Conservation (phyloP, 306 rosid genomes). For the Cicer pinnatifidum region DNA sequence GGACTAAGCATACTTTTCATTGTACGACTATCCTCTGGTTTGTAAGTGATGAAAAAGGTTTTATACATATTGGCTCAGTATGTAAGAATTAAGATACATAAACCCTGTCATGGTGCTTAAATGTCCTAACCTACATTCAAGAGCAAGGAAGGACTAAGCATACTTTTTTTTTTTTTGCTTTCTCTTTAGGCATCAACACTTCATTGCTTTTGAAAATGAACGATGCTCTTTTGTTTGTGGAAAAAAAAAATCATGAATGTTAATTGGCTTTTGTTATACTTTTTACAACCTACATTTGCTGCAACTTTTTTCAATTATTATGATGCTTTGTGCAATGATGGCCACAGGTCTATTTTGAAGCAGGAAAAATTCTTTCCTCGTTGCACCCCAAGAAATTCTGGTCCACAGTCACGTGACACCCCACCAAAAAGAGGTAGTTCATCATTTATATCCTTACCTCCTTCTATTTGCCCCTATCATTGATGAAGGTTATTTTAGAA, state of each 20-base stretch:
- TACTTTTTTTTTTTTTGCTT: constrained; percentile 17
- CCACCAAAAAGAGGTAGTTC: constrained; percentile 91
- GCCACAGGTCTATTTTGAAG: constrained; percentile 65
- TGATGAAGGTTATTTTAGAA: constrained; percentile 19
- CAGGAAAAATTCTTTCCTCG: constrained; percentile 76
- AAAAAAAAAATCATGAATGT: constrained; percentile 13
- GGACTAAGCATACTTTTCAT: constrained; percentile 1
- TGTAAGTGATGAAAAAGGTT: constrained; percentile 22
- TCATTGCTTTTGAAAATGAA: constrained; percentile 31
- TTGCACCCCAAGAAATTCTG: constrained; percentile 72
- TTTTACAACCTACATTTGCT: constrained; percentile 29
- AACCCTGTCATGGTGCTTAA: constrained; percentile 18
- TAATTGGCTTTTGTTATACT: constrained; percentile 34
- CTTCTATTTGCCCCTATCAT: constrained; percentile 24
- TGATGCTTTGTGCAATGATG: constrained; percentile 34
- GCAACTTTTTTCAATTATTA: constrained; percentile 32
- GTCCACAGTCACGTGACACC: constrained; percentile 92
- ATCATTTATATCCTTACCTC: constrained; percentile 10
- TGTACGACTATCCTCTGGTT: constrained; percentile 16
- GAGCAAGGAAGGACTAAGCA: constrained; percentile 18
- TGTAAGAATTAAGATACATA: constrained; percentile 36
- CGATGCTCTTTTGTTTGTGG: constrained; percentile 17
- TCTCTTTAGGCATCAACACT: constrained; percentile 21
- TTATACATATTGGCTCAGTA: neutral
- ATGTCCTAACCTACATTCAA: constrained; percentile 30